Evolutionary conservation across 2,329 filamentous ascomycete genomes (phyloP), one percentile per base, ranked within the genome.

Genomic region (Eurotiales sp.): DNA sequence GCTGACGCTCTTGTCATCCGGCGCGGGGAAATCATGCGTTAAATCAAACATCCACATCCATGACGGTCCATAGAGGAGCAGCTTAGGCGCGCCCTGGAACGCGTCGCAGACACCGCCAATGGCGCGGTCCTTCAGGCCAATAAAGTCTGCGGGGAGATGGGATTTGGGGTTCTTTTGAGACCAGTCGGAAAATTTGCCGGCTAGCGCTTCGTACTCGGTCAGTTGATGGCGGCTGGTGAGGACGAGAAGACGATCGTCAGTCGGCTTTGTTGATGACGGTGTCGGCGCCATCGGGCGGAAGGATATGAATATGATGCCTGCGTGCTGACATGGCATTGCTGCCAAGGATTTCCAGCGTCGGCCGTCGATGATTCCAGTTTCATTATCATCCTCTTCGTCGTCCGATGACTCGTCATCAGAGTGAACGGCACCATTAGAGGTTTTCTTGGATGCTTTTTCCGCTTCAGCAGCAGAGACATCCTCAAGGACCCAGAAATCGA

Each of bases 31-130:
- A 66, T 96, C 86, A 61, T 81, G 80, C 17, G 81, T 81, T 25
- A 95, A 74, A 66, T 97, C 90, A 54, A 99, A 82, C 91, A 97
- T 97, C 73, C 88, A 90, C 21, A 99, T 70, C 79, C 90, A 97
- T 1, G 82, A 85, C 36, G 83, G 81, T 6, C 92, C 91, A 63
- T 95, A 96, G 17, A 97, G 72, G 90, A 92, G 97, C 7, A 92
- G 71, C 12, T 92, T 81, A 42, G 83, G 75, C n/a, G 72, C 72
- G 7, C 59, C 58, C 23, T 66, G 64, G 23, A 76, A 75, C 1
- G 86, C 76, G 64, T 95, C 87, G 91, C 92, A 97, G 34, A 96
- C 69, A 22, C 85, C 84, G 3, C 90, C 91, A 75, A 92, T 92
- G 49, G 87, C 87, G 37, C 88, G 78, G 65, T 96, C 90, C 54